A percentile compares a stretch with the other conserved stretches of the same genome.
Evolutionary conservation across 495 filamentous ascomycete species (phyloP).

Genomic region (Neurospora sp.): DNA sequence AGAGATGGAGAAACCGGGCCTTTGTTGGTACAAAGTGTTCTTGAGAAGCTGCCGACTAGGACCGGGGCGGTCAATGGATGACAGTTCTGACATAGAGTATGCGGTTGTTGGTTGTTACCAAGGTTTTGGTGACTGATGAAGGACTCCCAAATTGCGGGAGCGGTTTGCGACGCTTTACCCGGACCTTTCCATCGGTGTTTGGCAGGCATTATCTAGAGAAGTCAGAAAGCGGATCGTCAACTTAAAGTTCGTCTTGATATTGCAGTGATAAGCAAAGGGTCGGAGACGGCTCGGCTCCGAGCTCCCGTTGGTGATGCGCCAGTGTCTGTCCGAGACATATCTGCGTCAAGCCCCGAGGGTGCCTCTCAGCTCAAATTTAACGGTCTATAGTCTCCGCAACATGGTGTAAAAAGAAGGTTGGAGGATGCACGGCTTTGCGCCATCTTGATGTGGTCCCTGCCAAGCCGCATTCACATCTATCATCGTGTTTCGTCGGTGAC

Average conservation of each 20-base stretch:
- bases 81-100: neutral
- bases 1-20: neutral
- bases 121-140: neutral
- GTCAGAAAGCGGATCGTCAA: neutral
- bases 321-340: neutral
- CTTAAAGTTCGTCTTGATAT: neutral
- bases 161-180: neutral
- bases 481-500: neutral
- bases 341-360: neutral
- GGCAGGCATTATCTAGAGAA: neutral
- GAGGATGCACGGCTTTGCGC: neutral
- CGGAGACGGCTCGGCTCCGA: neutral
- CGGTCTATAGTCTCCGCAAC: neutral
- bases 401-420: neutral
- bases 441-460: neutral
- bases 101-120: neutral
- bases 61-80: neutral
- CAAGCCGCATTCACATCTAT: neutral
- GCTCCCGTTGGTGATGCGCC: neutral
- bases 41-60: neutral
- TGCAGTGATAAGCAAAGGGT: neutral
- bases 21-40: neutral
- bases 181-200: neutral
- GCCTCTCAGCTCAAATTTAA: neutral
- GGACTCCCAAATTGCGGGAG: neutral